phyloP scores from a whole-genome alignment of 805 yeast genomes.

The Ogataea neopini region DNA sequence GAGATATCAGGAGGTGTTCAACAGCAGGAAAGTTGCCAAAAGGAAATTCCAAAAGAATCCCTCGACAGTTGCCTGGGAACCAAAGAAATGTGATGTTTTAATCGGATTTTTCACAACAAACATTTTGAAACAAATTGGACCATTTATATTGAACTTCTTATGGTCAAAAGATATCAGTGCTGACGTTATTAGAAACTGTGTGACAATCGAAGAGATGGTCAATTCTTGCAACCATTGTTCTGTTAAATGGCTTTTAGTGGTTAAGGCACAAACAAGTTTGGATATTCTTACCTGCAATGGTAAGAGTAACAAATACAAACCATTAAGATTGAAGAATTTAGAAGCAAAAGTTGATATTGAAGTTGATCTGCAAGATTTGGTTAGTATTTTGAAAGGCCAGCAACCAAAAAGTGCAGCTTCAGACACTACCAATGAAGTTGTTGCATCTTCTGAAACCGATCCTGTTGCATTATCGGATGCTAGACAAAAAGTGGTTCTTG shows the following conservation, averaged over 20 bases:
- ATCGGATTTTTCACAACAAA: constrained; percentile 67
- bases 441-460: constrained; percentile 11
- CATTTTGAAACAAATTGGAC: constrained; percentile 58
- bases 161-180: constrained; percentile 84
- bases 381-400: constrained; percentile 39
- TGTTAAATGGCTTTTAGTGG: constrained; percentile 72
- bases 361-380: constrained; percentile 67
- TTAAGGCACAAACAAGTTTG: constrained; percentile 60
- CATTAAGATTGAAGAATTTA: constrained; percentile 69
- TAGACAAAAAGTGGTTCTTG: constrained; percentile 60
- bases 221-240: constrained; percentile 67
- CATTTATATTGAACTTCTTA: constrained; percentile 58
- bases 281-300: constrained; percentile 17
- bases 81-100: constrained; percentile 77
- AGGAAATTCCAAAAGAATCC: constrained; percentile 38
- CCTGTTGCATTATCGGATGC: constrained; percentile 13
- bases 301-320: constrained; percentile 62
- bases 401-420: constrained; percentile 9
- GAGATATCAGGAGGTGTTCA: constrained; percentile 43
- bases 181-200: constrained; percentile 55
- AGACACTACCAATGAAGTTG: constrained; percentile 11
- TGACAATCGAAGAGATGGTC: constrained; percentile 61
- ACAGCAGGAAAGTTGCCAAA: constrained; percentile 21
- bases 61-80: constrained; percentile 41
- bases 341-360: constrained; percentile 66